A percentile compares a stretch with the other conserved stretches of the same genome.
These are phyloP conservation scores for Lojkania enalia DNA, from an alignment of 2,329 filamentous ascomycete genomes.

Conservation along the genomic window DNA sequence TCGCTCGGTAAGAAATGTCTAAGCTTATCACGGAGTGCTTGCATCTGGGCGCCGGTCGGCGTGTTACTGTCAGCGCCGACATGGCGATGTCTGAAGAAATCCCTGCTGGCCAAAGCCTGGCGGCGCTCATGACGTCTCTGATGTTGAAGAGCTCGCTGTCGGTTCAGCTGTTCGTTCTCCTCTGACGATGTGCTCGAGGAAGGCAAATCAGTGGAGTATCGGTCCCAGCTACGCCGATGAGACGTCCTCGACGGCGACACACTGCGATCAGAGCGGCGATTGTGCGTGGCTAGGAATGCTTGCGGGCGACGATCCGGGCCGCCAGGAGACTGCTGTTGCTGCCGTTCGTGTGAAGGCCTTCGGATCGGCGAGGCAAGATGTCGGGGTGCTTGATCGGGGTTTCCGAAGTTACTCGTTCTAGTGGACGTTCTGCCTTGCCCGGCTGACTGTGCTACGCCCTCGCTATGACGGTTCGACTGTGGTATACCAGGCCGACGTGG, in stretches of 20 bases:
- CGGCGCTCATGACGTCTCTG: constrained; percentile 11
- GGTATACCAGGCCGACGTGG: too few relatives aligned
- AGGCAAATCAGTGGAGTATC: constrained; percentile 32
- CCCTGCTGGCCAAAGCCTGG: neutral
- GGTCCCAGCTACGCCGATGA: constrained; percentile 37
- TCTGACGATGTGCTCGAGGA: constrained; percentile 28
- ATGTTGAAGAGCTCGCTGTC: constrained; percentile 17
- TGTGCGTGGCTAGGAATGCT: constrained; percentile 14
- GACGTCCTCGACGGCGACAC: constrained; percentile 34
- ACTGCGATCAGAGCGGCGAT: constrained; percentile 29
- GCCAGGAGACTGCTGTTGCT: constrained; percentile 11
- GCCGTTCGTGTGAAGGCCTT: constrained; percentile 20
- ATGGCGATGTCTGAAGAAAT: constrained; percentile 2
- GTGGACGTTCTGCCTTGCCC: constrained; percentile 6
- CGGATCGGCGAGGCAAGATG: constrained; percentile 17
- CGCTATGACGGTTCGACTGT: too few relatives aligned
- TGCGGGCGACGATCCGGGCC: constrained; percentile 19
- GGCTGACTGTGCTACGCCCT: neutral
- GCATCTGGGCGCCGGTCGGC: constrained; percentile 30
- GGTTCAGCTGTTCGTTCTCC: constrained; percentile 28
- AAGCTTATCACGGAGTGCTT: constrained; percentile 34
- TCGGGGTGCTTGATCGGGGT: constrained; percentile 12
- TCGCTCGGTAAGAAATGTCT: constrained; percentile 29
- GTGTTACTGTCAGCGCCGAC: constrained; percentile 25
- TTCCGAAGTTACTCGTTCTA: constrained; percentile 10